Conservation (phyloP, 495 filamentous ascomycete species). For the Evernia prunastri region DNA sequence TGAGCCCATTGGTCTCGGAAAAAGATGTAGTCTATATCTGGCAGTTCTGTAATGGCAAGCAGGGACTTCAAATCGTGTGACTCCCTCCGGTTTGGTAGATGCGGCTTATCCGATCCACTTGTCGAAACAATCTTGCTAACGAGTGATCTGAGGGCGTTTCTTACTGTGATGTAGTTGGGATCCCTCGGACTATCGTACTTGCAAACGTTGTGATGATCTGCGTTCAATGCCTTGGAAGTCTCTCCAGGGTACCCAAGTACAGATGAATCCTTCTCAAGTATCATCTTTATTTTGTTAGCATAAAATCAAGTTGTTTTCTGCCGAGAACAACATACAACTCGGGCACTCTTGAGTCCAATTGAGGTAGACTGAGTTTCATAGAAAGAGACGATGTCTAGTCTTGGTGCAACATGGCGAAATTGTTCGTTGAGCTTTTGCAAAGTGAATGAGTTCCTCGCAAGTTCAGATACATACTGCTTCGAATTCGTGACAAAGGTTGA, state of each 20-base stretch:
- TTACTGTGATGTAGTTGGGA: constrained; percentile 37
- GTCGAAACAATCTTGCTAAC: constrained; percentile 17
- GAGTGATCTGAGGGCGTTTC: constrained; percentile 34
- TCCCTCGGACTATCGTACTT: constrained; percentile 40
- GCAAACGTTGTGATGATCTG: constrained; percentile 44
- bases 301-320: not conserved
- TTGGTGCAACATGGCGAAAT: constrained; percentile 38
- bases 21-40: constrained; percentile 34
- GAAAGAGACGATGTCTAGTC: constrained; percentile 38
- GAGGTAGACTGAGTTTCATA: constrained; percentile 41
- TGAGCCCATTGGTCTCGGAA: constrained; percentile 34
- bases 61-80: constrained; percentile 27
- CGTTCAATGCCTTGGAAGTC: constrained; percentile 35
- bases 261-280: constrained; percentile 33
- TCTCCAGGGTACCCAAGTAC: constrained; percentile 41
- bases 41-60: constrained; percentile 29
- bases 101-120: constrained; percentile 9
- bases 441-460: constrained; percentile 31
- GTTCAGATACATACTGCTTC: constrained; percentile 40
- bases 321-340: constrained; percentile 11
- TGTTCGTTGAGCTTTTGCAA: constrained; percentile 42
- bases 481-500: constrained; percentile 25
- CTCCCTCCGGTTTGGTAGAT: constrained; percentile 13
- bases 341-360: constrained; percentile 11
- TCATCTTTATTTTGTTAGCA: constrained; percentile 22